Percentiles rank a stretch among this genome's conserved stretches.
phyloP scores from a whole-genome alignment of 1,284 basidiomycete genomes.

The Heterobasidion parviporum region DNA sequence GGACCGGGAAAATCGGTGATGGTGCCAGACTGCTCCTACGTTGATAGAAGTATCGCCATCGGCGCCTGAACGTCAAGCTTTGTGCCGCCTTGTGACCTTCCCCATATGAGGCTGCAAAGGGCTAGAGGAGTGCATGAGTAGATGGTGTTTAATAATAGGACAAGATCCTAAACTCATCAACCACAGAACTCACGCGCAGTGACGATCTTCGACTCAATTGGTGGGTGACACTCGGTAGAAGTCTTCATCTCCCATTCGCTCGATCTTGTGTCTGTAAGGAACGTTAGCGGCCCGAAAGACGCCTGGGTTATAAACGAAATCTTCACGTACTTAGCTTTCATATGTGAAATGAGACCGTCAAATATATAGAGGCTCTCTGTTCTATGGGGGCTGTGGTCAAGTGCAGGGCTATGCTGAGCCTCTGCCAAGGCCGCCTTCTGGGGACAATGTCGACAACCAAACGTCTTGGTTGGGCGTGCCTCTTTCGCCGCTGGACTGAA shows the following conservation, averaged over 20 bases:
- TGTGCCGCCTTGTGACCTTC: too few relatives aligned
- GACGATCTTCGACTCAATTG: background rate
- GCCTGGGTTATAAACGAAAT: background rate
- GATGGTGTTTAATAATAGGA: too few relatives aligned
- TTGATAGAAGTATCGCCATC: too few relatives aligned
- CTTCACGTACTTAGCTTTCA: slow-evolving; percentile 40
- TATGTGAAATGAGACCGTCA: slow-evolving; percentile 50
- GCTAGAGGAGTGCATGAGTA: too few relatives aligned
- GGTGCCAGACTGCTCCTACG: too few relatives aligned
- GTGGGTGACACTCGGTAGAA: background rate
- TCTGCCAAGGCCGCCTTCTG: background rate
- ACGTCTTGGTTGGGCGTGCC: slow-evolving; percentile 27
- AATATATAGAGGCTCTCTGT: slow-evolving; percentile 29
- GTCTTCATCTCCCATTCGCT: slow-evolving; percentile 1
- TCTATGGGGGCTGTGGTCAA: background rate
- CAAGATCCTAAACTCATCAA: too few relatives aligned
- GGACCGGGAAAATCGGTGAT: too few relatives aligned
- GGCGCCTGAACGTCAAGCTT: too few relatives aligned
- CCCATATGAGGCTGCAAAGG: too few relatives aligned
- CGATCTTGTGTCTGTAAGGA: background rate
- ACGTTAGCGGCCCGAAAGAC: too few relatives aligned
- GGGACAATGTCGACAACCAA: slow-evolving; percentile 50
- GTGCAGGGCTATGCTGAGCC: background rate
- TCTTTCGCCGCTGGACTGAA: slow-evolving; percentile 14
- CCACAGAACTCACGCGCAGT: background rate